phyloP scores from a whole-genome alignment of 2,329 filamentous ascomycete genomes.

The Hypoxylon rubiginosum region DNA sequence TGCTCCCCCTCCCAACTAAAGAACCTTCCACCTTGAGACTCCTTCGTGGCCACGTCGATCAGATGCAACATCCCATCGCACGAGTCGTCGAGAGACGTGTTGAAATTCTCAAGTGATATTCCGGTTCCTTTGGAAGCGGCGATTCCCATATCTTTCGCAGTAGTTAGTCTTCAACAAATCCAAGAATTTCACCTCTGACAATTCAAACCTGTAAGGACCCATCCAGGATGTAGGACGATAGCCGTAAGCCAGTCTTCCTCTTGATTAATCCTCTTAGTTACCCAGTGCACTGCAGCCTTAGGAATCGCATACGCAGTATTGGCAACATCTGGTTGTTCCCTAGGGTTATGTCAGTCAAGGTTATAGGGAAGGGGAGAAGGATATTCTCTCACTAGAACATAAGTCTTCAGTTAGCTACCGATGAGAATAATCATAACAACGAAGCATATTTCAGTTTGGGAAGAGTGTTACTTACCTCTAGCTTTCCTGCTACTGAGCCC shows the following conservation, averaged over 20 bases:
- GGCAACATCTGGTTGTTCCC: slow-evolving; percentile 45
- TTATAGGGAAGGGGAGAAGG: neutral
- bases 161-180: too few species aligned
- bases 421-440: neutral
- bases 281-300: slow-evolving; percentile 56
- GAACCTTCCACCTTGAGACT: slow-evolving; percentile 36
- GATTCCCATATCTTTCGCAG: slow-evolving; percentile 52
- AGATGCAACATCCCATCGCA: slow-evolving; percentile 50
- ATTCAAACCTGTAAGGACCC: slow-evolving; percentile 54
- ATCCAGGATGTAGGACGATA: slow-evolving; percentile 52
- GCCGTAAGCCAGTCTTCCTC: slow-evolving; percentile 52
- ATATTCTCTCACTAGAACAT: slow-evolving; percentile 8
- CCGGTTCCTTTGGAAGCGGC: slow-evolving; percentile 32
- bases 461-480: slow-evolving; percentile 21
- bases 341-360: slow-evolving; percentile 15
- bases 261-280: slow-evolving; percentile 47
- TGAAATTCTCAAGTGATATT: neutral
- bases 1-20: slow-evolving; percentile 21
- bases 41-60: slow-evolving; percentile 29
- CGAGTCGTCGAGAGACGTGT: slow-evolving; percentile 48
- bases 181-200: too few species aligned
- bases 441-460: neutral
- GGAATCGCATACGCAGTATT: slow-evolving; percentile 58
- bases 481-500: slow-evolving; percentile 22
- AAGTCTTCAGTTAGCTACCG: neutral